Evolutionary conservation across 202 grass and related monocot genomes (phyloP).

Genomic region (Zizania palustris): DNA sequence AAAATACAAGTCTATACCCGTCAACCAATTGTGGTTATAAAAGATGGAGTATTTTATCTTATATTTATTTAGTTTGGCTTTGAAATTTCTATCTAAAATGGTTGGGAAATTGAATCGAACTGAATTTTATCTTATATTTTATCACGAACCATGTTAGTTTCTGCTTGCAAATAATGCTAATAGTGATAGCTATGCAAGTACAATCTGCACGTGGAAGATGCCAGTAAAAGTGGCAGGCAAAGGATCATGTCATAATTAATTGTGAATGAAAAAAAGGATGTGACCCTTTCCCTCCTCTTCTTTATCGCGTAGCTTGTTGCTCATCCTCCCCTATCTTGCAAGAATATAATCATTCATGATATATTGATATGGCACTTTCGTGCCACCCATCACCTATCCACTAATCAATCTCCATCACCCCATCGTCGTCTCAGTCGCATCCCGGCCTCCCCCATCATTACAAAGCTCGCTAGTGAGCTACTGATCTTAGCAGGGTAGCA

Average conservation of each 20-base stretch:
- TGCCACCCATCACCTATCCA: conserved; percentile 12
- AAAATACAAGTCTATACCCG: too few species aligned
- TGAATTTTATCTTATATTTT: neutral
- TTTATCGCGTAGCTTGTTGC: conserved; percentile 23
- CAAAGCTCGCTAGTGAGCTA: neutral
- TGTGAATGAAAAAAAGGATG: conserved; percentile 32
- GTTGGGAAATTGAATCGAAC: too few species aligned
- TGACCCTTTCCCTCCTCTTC: neutral
- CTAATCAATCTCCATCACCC: conserved; percentile 12
- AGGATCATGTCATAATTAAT: neutral
- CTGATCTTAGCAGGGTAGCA: neutral
- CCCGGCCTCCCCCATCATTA: neutral
- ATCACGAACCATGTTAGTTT: neutral
- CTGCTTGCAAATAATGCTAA: neutral
- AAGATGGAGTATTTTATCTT: too few species aligned
- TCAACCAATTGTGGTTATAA: too few species aligned
- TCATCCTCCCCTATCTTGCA: conserved; percentile 42
- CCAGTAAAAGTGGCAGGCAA: neutral
- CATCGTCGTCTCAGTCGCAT: neutral
- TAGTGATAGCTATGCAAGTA: neutral
- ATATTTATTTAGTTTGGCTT: too few species aligned
- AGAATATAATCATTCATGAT: too few species aligned
- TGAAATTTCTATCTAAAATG: too few species aligned
- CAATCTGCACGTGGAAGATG: conserved; percentile 15
- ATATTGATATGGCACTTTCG: conserved; percentile 25